These are phyloP conservation scores for Cladobotryum protrusum DNA, from an alignment of 2,329 filamentous ascomycete genomes.

Conservation along the genomic window DNA sequence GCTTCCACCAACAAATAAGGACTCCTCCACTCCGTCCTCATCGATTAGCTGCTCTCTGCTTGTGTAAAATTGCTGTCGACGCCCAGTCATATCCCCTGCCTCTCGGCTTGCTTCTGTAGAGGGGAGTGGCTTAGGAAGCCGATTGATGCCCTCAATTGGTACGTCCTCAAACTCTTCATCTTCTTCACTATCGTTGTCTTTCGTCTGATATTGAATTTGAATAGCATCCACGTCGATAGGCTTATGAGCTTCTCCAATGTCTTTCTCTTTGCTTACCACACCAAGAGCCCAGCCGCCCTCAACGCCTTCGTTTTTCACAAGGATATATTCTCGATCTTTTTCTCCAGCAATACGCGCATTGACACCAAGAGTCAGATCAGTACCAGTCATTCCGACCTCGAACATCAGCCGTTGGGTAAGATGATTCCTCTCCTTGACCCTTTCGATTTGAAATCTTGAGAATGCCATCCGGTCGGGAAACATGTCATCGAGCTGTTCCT, in stretches of 20 bases:
- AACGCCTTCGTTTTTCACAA: conserved; percentile 91
- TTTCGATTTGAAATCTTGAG: conserved; percentile 90
- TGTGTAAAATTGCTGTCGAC: conserved; percentile 24
- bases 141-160: conserved; percentile 82
- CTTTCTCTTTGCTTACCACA: conserved; percentile 80
- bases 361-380: conserved; percentile 62
- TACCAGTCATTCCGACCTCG: conserved; percentile 80
- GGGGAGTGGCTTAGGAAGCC: conserved; percentile 57
- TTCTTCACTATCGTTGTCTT: conserved; percentile 57
- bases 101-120: conserved; percentile 18
- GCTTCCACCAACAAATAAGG: conserved; percentile 40
- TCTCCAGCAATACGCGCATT: conserved; percentile 72
- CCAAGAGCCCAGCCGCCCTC: conserved; percentile 95
- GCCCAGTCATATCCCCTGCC: conserved; percentile 19
- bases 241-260: conserved; percentile 72
- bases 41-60: conserved; percentile 1
- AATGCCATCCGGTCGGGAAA: conserved; percentile 98
- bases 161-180: conserved; percentile 88
- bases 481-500: conserved; percentile 93
- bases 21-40: conserved; percentile 38
- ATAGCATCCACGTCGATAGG: conserved; percentile 84
- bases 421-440: conserved; percentile 87
- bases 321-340: conserved; percentile 84
- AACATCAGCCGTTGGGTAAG: conserved; percentile 93
- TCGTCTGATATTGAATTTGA: conserved; percentile 49